Evolutionary conservation across 257 asterid species (phyloP), one percentile per base, ranked within the genome.

Genomic region (Nicotiana tomentosiformis): DNA sequence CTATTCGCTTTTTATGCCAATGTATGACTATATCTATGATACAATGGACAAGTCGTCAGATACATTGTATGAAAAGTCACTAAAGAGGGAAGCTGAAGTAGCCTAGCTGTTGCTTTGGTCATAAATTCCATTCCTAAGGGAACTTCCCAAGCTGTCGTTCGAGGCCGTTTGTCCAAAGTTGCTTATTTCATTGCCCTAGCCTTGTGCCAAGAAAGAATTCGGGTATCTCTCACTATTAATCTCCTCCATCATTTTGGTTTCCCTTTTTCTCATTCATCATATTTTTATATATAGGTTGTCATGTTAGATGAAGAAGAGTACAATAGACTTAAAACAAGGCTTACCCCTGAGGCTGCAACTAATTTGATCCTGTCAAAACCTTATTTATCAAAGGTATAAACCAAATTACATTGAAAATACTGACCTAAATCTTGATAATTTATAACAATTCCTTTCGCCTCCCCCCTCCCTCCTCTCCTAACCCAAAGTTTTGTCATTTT

Each of bases 1-100:
- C 18, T 88, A 88, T 67, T 86, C 84, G 0, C 78, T 88, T 32
- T 88, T 86, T 76, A 84, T 88, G 90, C 90, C 90, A 29, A 67
- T 88, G 62, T 88, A 88, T 26, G 97, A 29, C 90, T 91, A 1
- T 64, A 33, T 0, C 29, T 88, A 88, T 9, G 86, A 84, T 30
- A 88, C 89, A 3, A 15, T 61, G 72, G 88, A 86, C 81, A 84
- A 80, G 66, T 67, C 86, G 2, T 11, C 81, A 7, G 89, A 84
- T 5, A 53, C 84, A 4, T 69, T 88, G 11, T 72, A 86, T 4
- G 83, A 88, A 77, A 80, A 39, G 5, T 67, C 90, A 37, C 84
- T 86, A 12, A 95, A 93, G 88, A 84, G 91, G 30, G 20, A 83
- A 81, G 97, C 88, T 67, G 97, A 92, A 29, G 69, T 89, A 7